Evolutionary conservation across 1,284 basidiomycete genomes (phyloP).

Genomic region (Cystobasidium pallidum): DNA sequence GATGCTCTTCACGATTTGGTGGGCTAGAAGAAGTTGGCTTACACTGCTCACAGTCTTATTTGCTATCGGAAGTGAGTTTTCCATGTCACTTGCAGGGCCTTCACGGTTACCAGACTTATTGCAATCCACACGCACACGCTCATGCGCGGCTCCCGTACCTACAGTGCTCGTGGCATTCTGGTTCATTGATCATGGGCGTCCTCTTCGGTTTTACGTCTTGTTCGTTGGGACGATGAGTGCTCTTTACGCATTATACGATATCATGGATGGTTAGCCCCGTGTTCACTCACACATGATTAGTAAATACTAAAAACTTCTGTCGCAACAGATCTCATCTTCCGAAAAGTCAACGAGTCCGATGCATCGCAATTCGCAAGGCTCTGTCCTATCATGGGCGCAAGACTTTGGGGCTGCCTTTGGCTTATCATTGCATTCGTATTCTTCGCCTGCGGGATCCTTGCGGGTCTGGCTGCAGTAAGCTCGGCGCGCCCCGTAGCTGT

Average conservation of each 20-base stretch:
- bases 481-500: background rate
- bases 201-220: slow-evolving; percentile 71
- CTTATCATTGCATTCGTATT: slow-evolving; percentile 77
- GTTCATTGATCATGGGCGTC: slow-evolving; percentile 75
- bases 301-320: slow-evolving; percentile 28
- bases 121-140: too few relatives aligned
- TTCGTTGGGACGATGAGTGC: slow-evolving; percentile 96
- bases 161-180: slow-evolving; percentile 74
- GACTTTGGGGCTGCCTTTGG: slow-evolving; percentile 76
- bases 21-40: slow-evolving; percentile 76
- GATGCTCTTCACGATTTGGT: slow-evolving; percentile 90
- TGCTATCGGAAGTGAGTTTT: slow-evolving; percentile 51
- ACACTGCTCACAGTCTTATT: slow-evolving; percentile 23
- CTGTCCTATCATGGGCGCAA: slow-evolving; percentile 58
- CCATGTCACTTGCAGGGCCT: slow-evolving; percentile 52
- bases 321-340: slow-evolving; percentile 53
- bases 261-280: slow-evolving; percentile 67
- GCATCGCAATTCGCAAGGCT: slow-evolving; percentile 85
- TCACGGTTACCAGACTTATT: too few relatives aligned
- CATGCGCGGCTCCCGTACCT: slow-evolving; percentile 65
- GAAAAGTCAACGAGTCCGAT: slow-evolving; percentile 90
- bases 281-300: background rate
- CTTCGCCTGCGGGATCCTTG: slow-evolving; percentile 78
- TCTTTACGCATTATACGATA: slow-evolving; percentile 84
- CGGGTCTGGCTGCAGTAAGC: slow-evolving; percentile 55